Evolutionary conservation across 306 rosid genomes (phyloP).

Genomic region (Corylus avellana): DNA sequence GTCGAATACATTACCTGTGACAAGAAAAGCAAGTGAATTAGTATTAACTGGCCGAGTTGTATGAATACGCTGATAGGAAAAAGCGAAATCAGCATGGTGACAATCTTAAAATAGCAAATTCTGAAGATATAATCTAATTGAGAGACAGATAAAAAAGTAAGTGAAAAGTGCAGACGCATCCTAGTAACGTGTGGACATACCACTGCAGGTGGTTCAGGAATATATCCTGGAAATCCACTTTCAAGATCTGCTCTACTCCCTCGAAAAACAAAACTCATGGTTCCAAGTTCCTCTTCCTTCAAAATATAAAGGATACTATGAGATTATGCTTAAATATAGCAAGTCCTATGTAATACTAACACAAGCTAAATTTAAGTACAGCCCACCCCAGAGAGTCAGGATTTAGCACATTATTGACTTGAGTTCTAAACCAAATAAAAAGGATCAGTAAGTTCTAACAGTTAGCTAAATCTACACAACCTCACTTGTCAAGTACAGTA

Average conservation of each 20-base stretch:
- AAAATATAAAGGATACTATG: background rate
- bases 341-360: background rate
- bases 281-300: slow-evolving; percentile 12
- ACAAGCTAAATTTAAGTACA: background rate
- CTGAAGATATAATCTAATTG: background rate
- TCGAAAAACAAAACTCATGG: slow-evolving; percentile 71
- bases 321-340: background rate
- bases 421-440: background rate
- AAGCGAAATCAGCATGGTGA: background rate
- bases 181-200: slow-evolving; percentile 26
- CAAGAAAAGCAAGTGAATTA: slow-evolving; percentile 63
- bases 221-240: slow-evolving; percentile 64
- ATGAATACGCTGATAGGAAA: slow-evolving; percentile 29
- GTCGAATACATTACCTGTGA: slow-evolving; percentile 60
- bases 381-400: background rate
- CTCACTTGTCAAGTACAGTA: background rate
- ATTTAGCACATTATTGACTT: background rate
- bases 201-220: slow-evolving; percentile 47
- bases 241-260: slow-evolving; percentile 71
- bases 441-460: background rate
- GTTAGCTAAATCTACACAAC: background rate
- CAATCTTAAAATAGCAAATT: background rate
- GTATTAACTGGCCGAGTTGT: slow-evolving; percentile 30
- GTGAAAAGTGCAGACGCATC: background rate
- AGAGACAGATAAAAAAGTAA: background rate